Evolutionary conservation across 2,329 filamentous ascomycete genomes (phyloP).

Genomic region (Colletotrichum sansevieriae): DNA sequence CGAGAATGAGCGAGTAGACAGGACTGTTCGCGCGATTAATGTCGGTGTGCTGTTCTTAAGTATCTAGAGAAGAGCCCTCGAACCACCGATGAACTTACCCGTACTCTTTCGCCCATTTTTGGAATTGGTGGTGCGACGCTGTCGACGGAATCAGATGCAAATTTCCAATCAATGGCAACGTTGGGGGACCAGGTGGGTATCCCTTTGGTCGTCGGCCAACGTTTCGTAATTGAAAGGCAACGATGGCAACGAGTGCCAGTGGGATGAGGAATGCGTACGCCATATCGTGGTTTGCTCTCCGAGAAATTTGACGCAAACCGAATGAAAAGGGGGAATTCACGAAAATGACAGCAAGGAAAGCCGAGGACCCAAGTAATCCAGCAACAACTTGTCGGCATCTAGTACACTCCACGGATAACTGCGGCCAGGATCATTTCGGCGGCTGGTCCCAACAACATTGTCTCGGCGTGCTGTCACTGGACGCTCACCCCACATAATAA

Average conservation of each 20-base stretch:
- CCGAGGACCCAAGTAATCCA: no score
- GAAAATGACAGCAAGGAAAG: not conserved
- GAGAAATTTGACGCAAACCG: no score
- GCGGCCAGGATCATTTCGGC: no score
- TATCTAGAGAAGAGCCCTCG: no score
- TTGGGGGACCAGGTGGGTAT: slow-evolving; percentile 64
- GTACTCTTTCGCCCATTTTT: slow-evolving; percentile 66
- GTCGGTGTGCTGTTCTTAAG: not conserved
- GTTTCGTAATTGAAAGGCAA: not conserved
- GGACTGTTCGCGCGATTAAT: slow-evolving; percentile 48
- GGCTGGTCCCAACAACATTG: not conserved
- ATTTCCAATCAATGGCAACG: slow-evolving; percentile 64
- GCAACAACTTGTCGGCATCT: no score
- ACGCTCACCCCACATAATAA: not conserved
- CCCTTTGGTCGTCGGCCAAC: slow-evolving; percentile 25
- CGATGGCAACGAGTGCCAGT: not conserved
- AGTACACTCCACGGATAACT: no score
- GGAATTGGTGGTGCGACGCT: slow-evolving; percentile 59
- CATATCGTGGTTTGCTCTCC: not conserved
- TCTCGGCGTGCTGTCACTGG: not conserved
- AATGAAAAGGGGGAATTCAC: not conserved
- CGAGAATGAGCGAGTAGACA: slow-evolving; percentile 64
- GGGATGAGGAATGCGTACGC: not conserved
- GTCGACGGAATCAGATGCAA: slow-evolving; percentile 61
- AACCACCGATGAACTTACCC: slow-evolving; percentile 28